Evolutionary conservation across 1,284 basidiomycete species (phyloP), one percentile per base, ranked within the genome.

Genomic region (Malassezia pachydermatis): DNA sequence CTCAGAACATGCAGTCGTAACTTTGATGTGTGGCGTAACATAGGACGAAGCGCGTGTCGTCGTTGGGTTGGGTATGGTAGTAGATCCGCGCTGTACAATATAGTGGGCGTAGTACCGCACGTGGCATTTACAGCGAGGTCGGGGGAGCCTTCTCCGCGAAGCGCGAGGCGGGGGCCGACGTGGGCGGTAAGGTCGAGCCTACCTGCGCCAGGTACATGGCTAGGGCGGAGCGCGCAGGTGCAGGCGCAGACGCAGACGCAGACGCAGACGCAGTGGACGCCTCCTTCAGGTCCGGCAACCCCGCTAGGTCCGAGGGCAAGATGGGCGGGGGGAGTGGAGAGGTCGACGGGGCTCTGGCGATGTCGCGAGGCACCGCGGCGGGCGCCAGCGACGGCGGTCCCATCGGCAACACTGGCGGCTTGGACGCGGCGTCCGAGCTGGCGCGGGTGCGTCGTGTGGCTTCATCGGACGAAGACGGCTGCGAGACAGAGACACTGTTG

Each of bases 1-100:
- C 37, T 17, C 30, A 65, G 41, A 54, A 58, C 34, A 65, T 65
- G 63, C 59, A 65, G 60, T 57, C 58, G 51, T 61, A 54, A 43
- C 28, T 19, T 24, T 35, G 30, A 33, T n/a, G n/a, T n/a, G n/a
- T n/a, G n/a, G n/a, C 30, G n/a, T n/a, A n/a, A n/a, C n/a, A n/a
- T n/a, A n/a, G n/a, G n/a, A n/a, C n/a, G n/a, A n/a, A n/a, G n/a
- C n/a, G n/a, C n/a, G n/a, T n/a, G n/a, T n/a, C n/a, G n/a, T n/a
- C n/a, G n/a, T n/a, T n/a, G n/a, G n/a, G n/a, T n/a, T n/a, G n/a
- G n/a, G 33, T 24, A 19, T 16, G 24, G 32, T 25, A 35, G 37
- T 38, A 24, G 19, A 10, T 16, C 32, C 25, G 32, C 35, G 27
- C 48, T 51, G 48, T 51, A 51, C 30, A 28, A 44, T 51, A 51